A percentile compares a stretch with the other conserved stretches of the same genome.
Evolutionary conservation across 129 eudicot species (phyloP).

Genomic region (Rutidosis leptorrhynchoides): DNA sequence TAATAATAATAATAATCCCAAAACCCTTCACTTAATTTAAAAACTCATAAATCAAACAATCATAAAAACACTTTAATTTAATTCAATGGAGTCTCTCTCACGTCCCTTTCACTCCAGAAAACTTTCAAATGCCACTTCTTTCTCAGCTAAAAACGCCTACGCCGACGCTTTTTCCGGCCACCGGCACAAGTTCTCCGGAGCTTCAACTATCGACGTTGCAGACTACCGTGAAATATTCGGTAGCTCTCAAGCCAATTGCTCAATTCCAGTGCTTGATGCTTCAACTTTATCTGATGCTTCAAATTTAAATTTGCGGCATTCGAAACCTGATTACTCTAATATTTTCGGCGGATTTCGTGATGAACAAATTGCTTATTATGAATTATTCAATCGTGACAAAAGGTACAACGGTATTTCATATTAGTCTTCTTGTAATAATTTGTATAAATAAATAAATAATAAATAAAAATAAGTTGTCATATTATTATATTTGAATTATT

Average conservation of each 20-base stretch:
- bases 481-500: no score
- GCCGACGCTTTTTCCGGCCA: constrained; percentile 53
- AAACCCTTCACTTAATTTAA: constrained; percentile 16
- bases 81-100: constrained; percentile 50
- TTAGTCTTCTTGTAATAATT: no score
- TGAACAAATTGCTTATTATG: constrained; percentile 40
- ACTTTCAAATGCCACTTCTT: constrained; percentile 37
- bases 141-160: constrained; percentile 51
- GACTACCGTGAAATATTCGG: constrained; percentile 80
- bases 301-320: constrained; percentile 30
- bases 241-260: constrained; percentile 33
- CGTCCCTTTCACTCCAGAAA: constrained; percentile 52
- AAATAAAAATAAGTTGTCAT: no score
- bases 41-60: constrained; percentile 26
- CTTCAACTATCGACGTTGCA: constrained; percentile 19
- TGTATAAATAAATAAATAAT: no score
- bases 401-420: background rate
- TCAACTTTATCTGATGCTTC: constrained; percentile 35
- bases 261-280: constrained; percentile 79
- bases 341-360: constrained; percentile 59
- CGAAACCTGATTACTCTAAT: constrained; percentile 57
- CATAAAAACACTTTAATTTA: background rate
- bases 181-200: constrained; percentile 28
- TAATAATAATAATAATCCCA: constrained; percentile 13
- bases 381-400: constrained; percentile 39